Evolutionary conservation across 192 early-diverging fungal genomes (phyloP).

Genomic region (Irineochytrium annulatum): DNA sequence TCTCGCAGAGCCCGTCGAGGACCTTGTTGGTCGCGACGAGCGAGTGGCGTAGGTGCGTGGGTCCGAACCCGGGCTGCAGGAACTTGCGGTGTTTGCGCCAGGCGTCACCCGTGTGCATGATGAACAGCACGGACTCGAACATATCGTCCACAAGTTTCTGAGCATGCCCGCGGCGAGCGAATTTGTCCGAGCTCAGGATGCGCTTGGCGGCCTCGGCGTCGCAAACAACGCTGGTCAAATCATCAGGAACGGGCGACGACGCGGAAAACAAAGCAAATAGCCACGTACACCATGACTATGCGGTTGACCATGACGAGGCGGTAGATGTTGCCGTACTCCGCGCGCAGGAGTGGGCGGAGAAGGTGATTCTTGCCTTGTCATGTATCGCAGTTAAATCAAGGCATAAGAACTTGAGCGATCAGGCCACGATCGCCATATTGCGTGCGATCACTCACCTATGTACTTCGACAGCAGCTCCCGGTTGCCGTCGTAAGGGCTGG

Average conservation of each 20-base stretch:
- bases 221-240: background rate
- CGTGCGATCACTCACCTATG: too few relatives aligned
- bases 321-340: background rate
- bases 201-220: background rate
- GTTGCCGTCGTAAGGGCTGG: too few relatives aligned
- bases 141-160: background rate
- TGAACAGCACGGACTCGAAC: slow-evolving; percentile 30
- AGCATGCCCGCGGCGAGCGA: too few relatives aligned
- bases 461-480: too few relatives aligned
- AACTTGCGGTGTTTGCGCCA: slow-evolving; percentile 54
- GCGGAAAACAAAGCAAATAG: too few relatives aligned
- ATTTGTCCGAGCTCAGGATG: background rate
- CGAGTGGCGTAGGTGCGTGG: slow-evolving; percentile 34
- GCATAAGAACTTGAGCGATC: too few relatives aligned
- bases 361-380: background rate
- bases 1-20: slow-evolving; percentile 3
- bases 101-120: slow-evolving; percentile 24
- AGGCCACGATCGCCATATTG: too few relatives aligned
- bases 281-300: too few relatives aligned
- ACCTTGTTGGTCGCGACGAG: slow-evolving; percentile 1
- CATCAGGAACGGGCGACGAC: too few relatives aligned
- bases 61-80: slow-evolving; percentile 47
- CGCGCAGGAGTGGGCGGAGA: background rate
- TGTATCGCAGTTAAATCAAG: too few relatives aligned
- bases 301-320: too few relatives aligned